These are phyloP conservation scores for Xylaria sp. DNA, from an alignment of 2,329 filamentous ascomycete species.

Conservation along the genomic window DNA sequence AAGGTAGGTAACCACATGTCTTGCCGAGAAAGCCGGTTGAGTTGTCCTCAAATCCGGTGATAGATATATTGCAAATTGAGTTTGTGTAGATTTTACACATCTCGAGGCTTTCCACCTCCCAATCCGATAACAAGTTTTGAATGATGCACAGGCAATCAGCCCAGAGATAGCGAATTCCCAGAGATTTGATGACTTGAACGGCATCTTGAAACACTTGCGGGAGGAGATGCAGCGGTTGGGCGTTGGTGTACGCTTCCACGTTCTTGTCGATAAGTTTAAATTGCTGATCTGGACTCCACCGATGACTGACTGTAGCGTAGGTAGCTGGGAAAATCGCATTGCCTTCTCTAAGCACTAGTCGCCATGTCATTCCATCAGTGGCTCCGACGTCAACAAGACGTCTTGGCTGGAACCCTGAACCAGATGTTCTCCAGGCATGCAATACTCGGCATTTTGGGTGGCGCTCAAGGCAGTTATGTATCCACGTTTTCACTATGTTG, in stretches of 20 bases:
- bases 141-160: conserved; percentile 6
- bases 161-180: conserved; percentile 6
- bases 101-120: background rate
- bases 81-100: background rate
- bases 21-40: background rate
- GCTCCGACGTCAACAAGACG: background rate
- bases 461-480: background rate
- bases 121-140: background rate
- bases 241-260: background rate
- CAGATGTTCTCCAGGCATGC: background rate
- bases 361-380: background rate
- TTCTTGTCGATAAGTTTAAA: background rate
- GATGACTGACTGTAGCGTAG: conserved; percentile 1
- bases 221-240: background rate
- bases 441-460: background rate
- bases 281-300: background rate
- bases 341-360: background rate
- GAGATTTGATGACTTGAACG: background rate
- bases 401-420: background rate
- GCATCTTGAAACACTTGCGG: conserved; percentile 1
- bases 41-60: background rate
- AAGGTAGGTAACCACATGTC: background rate
- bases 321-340: background rate
- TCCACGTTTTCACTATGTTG: background rate
- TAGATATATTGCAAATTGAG: background rate